phyloP scores from a whole-genome alignment of 2,329 filamentous ascomycete species.

The Colletotrichum higginsianum region DNA sequence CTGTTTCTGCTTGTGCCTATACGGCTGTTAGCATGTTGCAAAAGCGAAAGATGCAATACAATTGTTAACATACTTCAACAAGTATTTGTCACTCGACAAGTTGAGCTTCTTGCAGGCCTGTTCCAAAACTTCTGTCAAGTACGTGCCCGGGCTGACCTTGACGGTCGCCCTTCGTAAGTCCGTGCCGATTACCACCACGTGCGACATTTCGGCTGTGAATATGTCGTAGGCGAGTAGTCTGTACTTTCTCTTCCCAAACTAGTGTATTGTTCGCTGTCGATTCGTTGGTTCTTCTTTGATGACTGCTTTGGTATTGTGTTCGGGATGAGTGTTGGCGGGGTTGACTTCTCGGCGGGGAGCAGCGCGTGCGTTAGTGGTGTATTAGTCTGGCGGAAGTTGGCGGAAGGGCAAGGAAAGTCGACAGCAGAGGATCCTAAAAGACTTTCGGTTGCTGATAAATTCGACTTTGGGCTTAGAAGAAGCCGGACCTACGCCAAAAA shows the following conservation, averaged over 20 bases:
- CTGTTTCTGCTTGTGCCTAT: conserved; percentile 84
- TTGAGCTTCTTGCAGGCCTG: conserved; percentile 90
- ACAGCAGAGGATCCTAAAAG: background rate
- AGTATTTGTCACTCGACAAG: conserved; percentile 79
- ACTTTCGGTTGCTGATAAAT: background rate
- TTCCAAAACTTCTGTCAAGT: conserved; percentile 86
- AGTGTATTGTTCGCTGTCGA: background rate
- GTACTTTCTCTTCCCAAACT: background rate
- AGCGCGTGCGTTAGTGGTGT: conserved; percentile 16
- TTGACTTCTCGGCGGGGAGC: conserved; percentile 34
- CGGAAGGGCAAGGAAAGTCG: conserved; percentile 20
- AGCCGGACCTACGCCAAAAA: background rate
- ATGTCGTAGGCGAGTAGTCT: background rate
- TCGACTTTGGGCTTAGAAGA: background rate
- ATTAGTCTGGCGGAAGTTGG: conserved; percentile 30
- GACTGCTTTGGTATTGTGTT: conserved; percentile 4
- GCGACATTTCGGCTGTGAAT: conserved; percentile 72
- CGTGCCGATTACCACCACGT: conserved; percentile 89
- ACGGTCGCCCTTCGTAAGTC: conserved; percentile 83
- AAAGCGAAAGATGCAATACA: conserved; percentile 6
- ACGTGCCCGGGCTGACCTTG: conserved; percentile 86
- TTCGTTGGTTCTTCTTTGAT: background rate
- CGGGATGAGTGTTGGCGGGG: conserved; percentile 29
- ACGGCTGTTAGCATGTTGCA: background rate
- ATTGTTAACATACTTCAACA: conserved; percentile 77